phyloP scores from a whole-genome alignment of 2,329 filamentous ascomycete species.

The Apiospora marii region DNA sequence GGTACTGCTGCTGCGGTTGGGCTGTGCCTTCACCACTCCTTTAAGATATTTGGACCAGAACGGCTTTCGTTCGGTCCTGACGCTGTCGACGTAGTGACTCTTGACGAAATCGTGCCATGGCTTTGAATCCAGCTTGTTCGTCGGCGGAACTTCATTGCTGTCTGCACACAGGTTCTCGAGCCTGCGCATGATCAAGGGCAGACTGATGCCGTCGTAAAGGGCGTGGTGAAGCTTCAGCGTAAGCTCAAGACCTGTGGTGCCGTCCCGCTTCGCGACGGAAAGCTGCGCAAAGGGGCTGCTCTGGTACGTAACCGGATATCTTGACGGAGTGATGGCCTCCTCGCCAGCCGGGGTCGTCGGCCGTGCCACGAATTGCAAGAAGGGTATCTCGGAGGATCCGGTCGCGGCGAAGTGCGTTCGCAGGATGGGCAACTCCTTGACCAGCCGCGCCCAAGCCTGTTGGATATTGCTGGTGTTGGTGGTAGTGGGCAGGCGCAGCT shows the following conservation, averaged over 20 bases:
- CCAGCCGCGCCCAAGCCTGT: slow-evolving; percentile 67
- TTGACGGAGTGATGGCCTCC: slow-evolving; percentile 29
- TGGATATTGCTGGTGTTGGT: slow-evolving; percentile 52
- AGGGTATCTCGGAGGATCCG: slow-evolving; percentile 52
- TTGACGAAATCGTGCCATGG: slow-evolving; percentile 39
- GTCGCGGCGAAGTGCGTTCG: slow-evolving; percentile 72
- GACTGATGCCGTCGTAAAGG: slow-evolving; percentile 85
- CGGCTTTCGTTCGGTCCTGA: slow-evolving; percentile 31
- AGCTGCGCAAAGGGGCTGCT: slow-evolving; percentile 39
- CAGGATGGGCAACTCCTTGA: slow-evolving; percentile 67
- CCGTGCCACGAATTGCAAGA: slow-evolving; percentile 69
- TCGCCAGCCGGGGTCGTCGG: slow-evolving; percentile 23
- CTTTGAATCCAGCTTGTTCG: neutral
- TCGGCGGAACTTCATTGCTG: neutral
- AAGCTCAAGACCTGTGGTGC: slow-evolving; percentile 41
- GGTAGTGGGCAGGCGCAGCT: slow-evolving; percentile 46
- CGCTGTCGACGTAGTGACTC: slow-evolving; percentile 31
- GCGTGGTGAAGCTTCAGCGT: slow-evolving; percentile 80
- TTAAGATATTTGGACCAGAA: slow-evolving; percentile 60
- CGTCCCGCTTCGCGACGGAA: slow-evolving; percentile 27
- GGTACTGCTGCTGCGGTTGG: neutral
- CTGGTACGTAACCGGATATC: slow-evolving; percentile 35
- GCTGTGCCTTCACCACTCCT: slow-evolving; percentile 28
- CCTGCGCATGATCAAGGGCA: slow-evolving; percentile 67
- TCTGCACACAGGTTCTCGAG: slow-evolving; percentile 40